Evolutionary conservation across 345 rosid species (phyloP).

Genomic region (Hibiscus trionum): DNA sequence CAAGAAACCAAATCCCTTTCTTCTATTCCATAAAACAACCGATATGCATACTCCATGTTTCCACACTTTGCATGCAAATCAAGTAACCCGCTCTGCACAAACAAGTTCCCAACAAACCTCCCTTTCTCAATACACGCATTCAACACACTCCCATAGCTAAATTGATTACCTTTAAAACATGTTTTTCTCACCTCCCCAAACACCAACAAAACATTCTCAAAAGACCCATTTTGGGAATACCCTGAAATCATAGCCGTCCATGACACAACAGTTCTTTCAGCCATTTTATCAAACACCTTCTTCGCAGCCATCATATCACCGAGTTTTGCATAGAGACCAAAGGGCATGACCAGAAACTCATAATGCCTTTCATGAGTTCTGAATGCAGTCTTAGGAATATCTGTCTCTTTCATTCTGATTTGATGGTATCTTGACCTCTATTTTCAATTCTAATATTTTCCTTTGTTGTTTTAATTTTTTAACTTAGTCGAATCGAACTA

Average conservation of each 20-base stretch:
- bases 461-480: too few relatives aligned
- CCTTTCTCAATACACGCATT: neutral
- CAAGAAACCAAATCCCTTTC: neutral
- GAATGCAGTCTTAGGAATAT: too few relatives aligned
- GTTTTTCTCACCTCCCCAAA: neutral
- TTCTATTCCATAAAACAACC: neutral
- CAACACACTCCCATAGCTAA: neutral
- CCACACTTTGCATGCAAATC: neutral
- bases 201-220: neutral
- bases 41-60: neutral
- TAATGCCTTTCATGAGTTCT: too few relatives aligned
- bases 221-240: neutral
- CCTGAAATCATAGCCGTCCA: neutral
- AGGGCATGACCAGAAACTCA: too few relatives aligned
- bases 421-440: too few relatives aligned
- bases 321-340: too few relatives aligned
- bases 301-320: too few relatives aligned
- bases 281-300: neutral
- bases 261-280: neutral
- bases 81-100: neutral
- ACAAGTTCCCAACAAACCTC: neutral
- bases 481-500: too few relatives aligned
- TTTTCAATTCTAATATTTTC: too few relatives aligned
- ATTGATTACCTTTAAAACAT: neutral
- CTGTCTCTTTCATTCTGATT: too few relatives aligned